Base-by-base conservation (phyloP, 768 basidiomycete genomes). In the Phylloporus sp. region DNA sequence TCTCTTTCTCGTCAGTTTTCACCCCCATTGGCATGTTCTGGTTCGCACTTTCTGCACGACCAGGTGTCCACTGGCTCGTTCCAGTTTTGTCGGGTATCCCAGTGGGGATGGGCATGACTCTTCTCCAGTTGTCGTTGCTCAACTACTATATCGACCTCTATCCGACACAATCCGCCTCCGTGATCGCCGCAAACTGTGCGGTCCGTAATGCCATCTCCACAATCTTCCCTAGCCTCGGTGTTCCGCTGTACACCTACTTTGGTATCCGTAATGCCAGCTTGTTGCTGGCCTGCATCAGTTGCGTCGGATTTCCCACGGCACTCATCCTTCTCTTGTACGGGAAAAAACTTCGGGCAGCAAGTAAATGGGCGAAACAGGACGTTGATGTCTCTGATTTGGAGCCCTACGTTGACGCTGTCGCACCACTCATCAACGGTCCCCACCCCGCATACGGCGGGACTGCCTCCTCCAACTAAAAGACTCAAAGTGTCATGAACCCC, bases 111-210 rank as follows among this genome's bases (percentile, higher is more conserved):
- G 56, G 61, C 12, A 65, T 61, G 64, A 65, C 64, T 18, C 56
- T 65, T n/a, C 32, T 64, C 5, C 60, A 60, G 34, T 26, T 65
- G n/a, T 65, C 59, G 4, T 31, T 65, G 50, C 43, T 60, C 35
- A 63, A 59, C 40, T 59, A 65, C 23, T 63, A 65, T 31, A 62
- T 65, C 24, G 63, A 65, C 41, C 63, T 65, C 38, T 65, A 60
- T 34, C 61, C 64, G 6, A 53, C 54, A 7, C 53, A 46, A 31
- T 62, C 64, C 4, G 61, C 63, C 4, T 63, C 63, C 18, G 57
- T 62, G 1, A 47, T 65, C 16, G 61, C 64, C 6, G 63, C 61
- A 15, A 63, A 65, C 6, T 29, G 29, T 15, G 29, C 31, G 3
- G 29, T 45, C 34, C 41, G 41, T n/a, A 28, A 18, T n/a, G 9